Base-by-base conservation (phyloP, 2,329 filamentous ascomycete species). In the Fusarium udum region DNA sequence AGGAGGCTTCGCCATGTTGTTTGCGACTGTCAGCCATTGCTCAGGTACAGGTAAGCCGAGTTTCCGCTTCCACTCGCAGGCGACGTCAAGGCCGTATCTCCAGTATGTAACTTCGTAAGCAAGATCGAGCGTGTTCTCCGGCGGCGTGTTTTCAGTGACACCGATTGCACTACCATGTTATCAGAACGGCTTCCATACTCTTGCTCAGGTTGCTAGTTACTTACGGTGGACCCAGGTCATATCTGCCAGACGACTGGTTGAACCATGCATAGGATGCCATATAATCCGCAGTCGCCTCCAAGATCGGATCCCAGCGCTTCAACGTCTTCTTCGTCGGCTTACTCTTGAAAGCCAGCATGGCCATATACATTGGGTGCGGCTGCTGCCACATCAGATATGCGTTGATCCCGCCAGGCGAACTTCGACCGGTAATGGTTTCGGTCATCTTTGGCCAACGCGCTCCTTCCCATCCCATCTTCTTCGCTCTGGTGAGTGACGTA, bases 101-200 rank as follows among this genome's bases (percentile, higher is more conserved):
- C 88, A 91, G 78, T 91, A 91, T 12, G 88, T 86, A 11, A 88
- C 80, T 79, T 91, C 89, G 63, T 91, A 91, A 1, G 88, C 85
- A 24, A 89, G 87, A 72, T 91, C 91, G 6, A 86, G 76, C 1
- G 88, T 90, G 3, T 75, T 79, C 67, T 90, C 90, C 2, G 88
- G 88, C 16, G 84, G 83, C 0, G 89, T 90, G 71, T 90, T 91
- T 74, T 91, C 89, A 3, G 86, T 84, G 2, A 83, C 84, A 1
- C 84, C 83, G 26, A 85, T 85, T 72, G 85, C 62, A 15, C 73
- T 73, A 11, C 7, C 4, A 10, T n/a, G 7, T 11, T 8, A 32
- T 55, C 31, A 61, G 39, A 16, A 22, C 4, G 10, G 4, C 7
- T 18, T 14, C 7, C 14, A 15, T 22, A 4, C n/a, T 24, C 24